These are phyloP conservation scores for Pisolithus tinctorius DNA, from an alignment of 768 basidiomycete genomes.

Conservation along the genomic window DNA sequence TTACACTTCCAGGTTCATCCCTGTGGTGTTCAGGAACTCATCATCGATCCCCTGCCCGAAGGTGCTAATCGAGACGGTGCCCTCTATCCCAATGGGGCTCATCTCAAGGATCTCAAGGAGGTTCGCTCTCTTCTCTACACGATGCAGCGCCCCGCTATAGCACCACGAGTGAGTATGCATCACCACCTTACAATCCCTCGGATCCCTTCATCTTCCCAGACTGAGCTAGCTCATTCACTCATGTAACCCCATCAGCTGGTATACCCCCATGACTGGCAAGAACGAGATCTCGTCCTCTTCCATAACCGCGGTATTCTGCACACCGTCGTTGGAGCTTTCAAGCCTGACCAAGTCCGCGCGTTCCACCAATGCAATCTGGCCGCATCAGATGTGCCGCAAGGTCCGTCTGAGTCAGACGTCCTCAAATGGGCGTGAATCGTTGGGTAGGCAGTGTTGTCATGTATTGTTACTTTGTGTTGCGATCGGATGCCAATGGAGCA, in stretches of 20 bases:
- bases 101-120: constrained; percentile 63
- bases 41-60: constrained; percentile 67
- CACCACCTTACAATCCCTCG: not conserved
- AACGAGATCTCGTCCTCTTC: constrained; percentile 60
- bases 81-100: constrained; percentile 78
- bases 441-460: not conserved
- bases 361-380: constrained; percentile 58
- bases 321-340: constrained; percentile 61
- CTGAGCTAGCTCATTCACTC: not conserved
- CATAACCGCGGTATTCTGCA: constrained; percentile 69
- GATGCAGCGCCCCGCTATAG: constrained; percentile 87
- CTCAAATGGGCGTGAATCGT: constrained; percentile 33
- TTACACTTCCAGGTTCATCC: constrained; percentile 92
- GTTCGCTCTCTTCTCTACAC: constrained; percentile 73
- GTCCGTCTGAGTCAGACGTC: constrained; percentile 42
- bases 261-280: constrained; percentile 84
- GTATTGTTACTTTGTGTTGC: too few relatives aligned
- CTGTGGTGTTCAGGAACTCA: constrained; percentile 59
- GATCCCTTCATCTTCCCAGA: not conserved
- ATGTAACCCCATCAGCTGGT: constrained; percentile 43
- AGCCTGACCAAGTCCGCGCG: constrained; percentile 37
- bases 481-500: not conserved
- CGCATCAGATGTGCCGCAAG: constrained; percentile 41
- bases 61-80: constrained; percentile 53
- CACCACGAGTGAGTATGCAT: constrained; percentile 46